Evolutionary conservation across 164 flowering plant genomes (phyloP).

Genomic region (Aristolochia californica): DNA sequence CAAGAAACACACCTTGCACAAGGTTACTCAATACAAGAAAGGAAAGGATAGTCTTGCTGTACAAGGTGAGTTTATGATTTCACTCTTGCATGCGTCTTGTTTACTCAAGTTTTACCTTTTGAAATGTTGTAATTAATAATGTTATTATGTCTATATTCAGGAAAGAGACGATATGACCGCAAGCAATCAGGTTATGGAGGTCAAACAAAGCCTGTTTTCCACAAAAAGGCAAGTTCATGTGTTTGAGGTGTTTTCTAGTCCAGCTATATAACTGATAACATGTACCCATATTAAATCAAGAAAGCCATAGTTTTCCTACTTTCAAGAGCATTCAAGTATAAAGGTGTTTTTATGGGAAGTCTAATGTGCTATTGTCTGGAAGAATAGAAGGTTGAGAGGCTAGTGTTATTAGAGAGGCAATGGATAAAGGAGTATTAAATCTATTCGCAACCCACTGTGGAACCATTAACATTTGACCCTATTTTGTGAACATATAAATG

Average conservation of each 20-base stretch:
- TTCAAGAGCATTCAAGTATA: too few relatives aligned
- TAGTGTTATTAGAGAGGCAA: too few relatives aligned
- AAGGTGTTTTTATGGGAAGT: too few relatives aligned
- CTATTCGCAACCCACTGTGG: too few relatives aligned
- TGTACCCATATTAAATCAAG: too few relatives aligned
- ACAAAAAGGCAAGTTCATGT: conserved; percentile 4
- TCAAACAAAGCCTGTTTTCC: conserved; percentile 12
- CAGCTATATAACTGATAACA: too few relatives aligned
- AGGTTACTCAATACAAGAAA: conserved; percentile 17
- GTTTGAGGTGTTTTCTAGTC: background rate
- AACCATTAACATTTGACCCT: too few relatives aligned
- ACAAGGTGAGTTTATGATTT: conserved; percentile 3
- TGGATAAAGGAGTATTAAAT: too few relatives aligned
- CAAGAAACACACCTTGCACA: conserved; percentile 14
- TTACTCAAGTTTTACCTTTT: background rate
- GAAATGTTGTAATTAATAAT: background rate
- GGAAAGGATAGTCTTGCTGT: conserved; percentile 16
- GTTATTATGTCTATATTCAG: background rate
- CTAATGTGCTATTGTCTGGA: too few relatives aligned
- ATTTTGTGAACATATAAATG: too few relatives aligned
- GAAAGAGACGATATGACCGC: conserved; percentile 11
- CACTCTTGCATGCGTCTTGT: background rate
- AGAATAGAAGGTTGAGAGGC: too few relatives aligned
- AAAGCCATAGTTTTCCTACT: too few relatives aligned
- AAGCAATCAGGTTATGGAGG: conserved; percentile 13